These are phyloP conservation scores for Crithidia bombi DNA, from an alignment of 208 protist species.

Conservation along the genomic window DNA sequence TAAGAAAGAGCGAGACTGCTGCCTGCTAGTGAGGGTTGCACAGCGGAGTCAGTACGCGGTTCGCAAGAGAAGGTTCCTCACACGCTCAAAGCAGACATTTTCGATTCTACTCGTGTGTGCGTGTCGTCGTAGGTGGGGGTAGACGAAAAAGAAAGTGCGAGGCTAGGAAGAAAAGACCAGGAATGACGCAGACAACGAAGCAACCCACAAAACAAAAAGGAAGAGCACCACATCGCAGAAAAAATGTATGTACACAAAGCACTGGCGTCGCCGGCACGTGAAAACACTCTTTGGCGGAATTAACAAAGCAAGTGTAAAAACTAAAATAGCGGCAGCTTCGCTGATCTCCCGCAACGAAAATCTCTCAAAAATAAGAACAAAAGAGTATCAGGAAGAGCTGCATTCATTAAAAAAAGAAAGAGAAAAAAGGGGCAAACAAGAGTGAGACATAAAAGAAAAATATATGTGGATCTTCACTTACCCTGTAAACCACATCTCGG, in stretches of 20 bases:
- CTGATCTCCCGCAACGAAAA: slow-evolving; percentile 18
- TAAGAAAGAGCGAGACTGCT: too few relatives aligned
- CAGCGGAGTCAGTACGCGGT: too few relatives aligned
- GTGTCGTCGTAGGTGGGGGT: too few relatives aligned
- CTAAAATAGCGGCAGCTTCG: slow-evolving; percentile 7
- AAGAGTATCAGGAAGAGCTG: slow-evolving; percentile 19
- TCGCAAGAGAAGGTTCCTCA: too few relatives aligned
- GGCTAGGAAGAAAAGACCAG: too few relatives aligned
- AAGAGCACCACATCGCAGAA: background rate
- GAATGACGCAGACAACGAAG: background rate
- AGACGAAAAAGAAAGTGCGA: too few relatives aligned
- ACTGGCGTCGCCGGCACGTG: background rate
- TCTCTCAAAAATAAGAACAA: slow-evolving; percentile 1
- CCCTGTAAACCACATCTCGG: background rate
- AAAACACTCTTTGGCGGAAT: background rate
- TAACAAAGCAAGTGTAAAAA: background rate
- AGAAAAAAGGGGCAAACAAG: background rate
- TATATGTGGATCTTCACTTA: background rate
- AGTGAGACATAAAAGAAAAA: background rate
- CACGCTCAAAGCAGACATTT: too few relatives aligned
- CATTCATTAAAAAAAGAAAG: background rate
- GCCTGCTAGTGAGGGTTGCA: too few relatives aligned
- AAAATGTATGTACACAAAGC: background rate
- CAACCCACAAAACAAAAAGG: background rate
- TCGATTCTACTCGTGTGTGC: too few relatives aligned